Percentiles rank a stretch among this genome's conserved stretches.
phyloP scores from a whole-genome alignment of 768 basidiomycete genomes.

The Suillus subaureus region DNA sequence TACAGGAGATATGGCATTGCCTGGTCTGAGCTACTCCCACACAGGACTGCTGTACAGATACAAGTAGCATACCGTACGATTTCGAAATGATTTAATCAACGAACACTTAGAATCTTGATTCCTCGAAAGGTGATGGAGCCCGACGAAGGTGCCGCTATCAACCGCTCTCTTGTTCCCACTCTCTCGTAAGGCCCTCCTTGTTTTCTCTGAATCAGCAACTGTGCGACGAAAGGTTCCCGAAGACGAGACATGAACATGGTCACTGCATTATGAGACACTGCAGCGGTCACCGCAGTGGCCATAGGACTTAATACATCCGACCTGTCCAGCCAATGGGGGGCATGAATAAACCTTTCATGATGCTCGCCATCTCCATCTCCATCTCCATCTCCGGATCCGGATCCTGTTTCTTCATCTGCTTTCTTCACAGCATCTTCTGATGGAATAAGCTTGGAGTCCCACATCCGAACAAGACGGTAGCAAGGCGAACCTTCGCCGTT shows the following conservation, averaged over 20 bases:
- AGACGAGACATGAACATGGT: conserved; percentile 10
- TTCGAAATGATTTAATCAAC: not conserved
- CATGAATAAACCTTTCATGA: not conserved
- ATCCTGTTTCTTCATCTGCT: not conserved
- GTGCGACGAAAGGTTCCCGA: conserved; percentile 26
- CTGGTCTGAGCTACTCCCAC: not conserved
- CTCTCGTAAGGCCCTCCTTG: not conserved
- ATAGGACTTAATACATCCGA: not conserved
- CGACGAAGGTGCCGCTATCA: not conserved
- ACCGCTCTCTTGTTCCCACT: conserved; percentile 2
- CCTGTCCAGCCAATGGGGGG: not conserved
- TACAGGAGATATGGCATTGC: not conserved
- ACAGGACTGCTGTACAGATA: not conserved
- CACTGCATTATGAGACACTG: not conserved
- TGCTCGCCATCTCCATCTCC: too few species aligned
- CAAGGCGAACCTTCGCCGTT: conserved; percentile 1
- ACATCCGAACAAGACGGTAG: conserved; percentile 24
- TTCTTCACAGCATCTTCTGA: not conserved
- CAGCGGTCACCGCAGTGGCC: not conserved
- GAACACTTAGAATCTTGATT: not conserved
- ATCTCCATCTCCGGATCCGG: not conserved
- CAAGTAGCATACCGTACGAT: not conserved
- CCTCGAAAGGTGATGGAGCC: not conserved
- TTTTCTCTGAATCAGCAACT: conserved; percentile 22
- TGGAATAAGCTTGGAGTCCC: conserved; percentile 16